Conservation (phyloP, 2,329 filamentous ascomycete genomes). For the Fusarium robinianum region DNA sequence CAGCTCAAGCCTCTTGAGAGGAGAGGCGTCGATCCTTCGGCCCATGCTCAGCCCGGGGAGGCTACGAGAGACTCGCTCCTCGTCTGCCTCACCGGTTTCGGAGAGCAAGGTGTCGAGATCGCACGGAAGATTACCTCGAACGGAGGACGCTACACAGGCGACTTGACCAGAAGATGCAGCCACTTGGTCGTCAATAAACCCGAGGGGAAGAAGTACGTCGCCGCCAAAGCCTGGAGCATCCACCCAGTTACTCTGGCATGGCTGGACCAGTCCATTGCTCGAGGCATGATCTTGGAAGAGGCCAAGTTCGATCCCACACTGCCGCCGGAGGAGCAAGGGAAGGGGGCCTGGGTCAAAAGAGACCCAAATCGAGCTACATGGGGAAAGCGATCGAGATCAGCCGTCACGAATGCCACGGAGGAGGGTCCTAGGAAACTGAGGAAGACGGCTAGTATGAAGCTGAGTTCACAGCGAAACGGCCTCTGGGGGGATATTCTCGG, state of each 20-base stretch:
- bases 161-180: conserved; percentile 83
- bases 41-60: conserved; percentile 20
- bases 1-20: conserved; percentile 66
- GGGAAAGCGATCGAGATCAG: conserved; percentile 64
- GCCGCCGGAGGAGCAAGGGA: conserved; percentile 71
- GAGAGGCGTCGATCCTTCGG: conserved; percentile 48
- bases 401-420: conserved; percentile 49
- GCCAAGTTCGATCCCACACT: conserved; percentile 77
- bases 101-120: conserved; percentile 69
- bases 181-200: conserved; percentile 83
- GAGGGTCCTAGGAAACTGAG: conserved; percentile 79
- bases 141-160: conserved; percentile 84
- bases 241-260: conserved; percentile 81
- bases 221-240: conserved; percentile 82
- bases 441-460: conserved; percentile 82
- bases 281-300: conserved; percentile 92
- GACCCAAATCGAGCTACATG: conserved; percentile 51
- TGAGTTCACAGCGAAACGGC: conserved; percentile 77
- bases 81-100: conserved; percentile 62
- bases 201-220: conserved; percentile 86
- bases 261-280: conserved; percentile 79
- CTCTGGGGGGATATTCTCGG: conserved; percentile 92
- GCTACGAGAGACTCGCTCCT: conserved; percentile 49
- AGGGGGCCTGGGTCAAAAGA: conserved; percentile 70
- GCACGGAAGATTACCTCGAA: conserved; percentile 68